phyloP scores from a whole-genome alignment of 2,329 filamentous ascomycete species.

The Waltergamsia citrina region DNA sequence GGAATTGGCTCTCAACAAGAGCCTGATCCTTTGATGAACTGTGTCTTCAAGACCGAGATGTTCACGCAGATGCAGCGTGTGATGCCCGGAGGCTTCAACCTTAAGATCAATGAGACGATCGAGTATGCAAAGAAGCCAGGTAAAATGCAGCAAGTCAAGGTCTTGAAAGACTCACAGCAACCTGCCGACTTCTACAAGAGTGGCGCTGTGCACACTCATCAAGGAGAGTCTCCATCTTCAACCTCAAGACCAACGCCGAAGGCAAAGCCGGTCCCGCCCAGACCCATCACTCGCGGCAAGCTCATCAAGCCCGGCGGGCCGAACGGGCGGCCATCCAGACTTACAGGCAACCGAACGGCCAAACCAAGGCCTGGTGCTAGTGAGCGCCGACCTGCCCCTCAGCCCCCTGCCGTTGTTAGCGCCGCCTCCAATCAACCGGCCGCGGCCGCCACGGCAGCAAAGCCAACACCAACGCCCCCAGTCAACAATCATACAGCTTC shows the following conservation, averaged over 20 bases:
- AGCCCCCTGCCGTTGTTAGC: slow-evolving; percentile 20
- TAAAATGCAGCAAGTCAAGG: slow-evolving; percentile 83
- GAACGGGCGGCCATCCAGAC: slow-evolving; percentile 66
- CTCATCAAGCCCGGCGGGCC: slow-evolving; percentile 87
- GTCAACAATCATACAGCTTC: slow-evolving; percentile 19
- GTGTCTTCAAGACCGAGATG: slow-evolving; percentile 92
- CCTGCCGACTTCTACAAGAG: slow-evolving; percentile 88
- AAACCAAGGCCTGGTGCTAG: slow-evolving; percentile 31
- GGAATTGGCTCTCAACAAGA: slow-evolving; percentile 86
- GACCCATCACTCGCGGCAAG: slow-evolving; percentile 88
- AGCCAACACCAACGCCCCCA: slow-evolving; percentile 11
- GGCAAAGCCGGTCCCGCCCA: slow-evolving; percentile 74
- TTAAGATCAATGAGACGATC: slow-evolving; percentile 77
- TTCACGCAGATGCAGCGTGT: slow-evolving; percentile 82
- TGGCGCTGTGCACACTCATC: slow-evolving; percentile 75
- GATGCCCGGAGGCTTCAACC: slow-evolving; percentile 69
- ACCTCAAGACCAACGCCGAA: slow-evolving; percentile 78
- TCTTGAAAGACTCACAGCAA: slow-evolving; percentile 74
- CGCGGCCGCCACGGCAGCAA: slow-evolving; percentile 9
- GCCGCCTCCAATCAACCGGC: slow-evolving; percentile 15
- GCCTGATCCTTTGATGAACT: slow-evolving; percentile 86
- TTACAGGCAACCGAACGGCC: slow-evolving; percentile 39
- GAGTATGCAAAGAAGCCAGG: slow-evolving; percentile 98
- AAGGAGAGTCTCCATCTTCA: slow-evolving; percentile 75
- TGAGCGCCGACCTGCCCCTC: slow-evolving; percentile 18